phyloP scores from a whole-genome alignment of 768 basidiomycete species.

The Termitomyces sp. region DNA sequence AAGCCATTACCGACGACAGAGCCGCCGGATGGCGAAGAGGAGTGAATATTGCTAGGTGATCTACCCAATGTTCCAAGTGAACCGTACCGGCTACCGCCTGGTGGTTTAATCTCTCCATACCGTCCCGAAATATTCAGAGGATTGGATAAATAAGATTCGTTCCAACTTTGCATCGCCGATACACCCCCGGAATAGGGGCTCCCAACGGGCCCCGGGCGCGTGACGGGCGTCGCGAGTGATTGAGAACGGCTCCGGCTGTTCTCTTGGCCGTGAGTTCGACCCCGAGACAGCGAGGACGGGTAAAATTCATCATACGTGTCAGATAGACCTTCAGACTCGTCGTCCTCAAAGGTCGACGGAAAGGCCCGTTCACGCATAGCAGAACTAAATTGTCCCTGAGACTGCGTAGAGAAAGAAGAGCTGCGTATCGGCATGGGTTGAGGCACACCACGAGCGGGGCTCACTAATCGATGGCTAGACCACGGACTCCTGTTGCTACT shows the following conservation, averaged over 20 bases:
- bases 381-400: conserved; percentile 52
- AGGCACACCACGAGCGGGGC: conserved; percentile 31
- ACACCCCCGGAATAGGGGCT: conserved; percentile 36
- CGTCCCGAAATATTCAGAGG: conserved; percentile 53
- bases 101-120: conserved; percentile 60
- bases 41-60: conserved; percentile 48
- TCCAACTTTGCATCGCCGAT: conserved; percentile 53
- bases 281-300: conserved; percentile 41
- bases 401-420: conserved; percentile 59
- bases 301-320: conserved; percentile 60
- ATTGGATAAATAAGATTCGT: conserved; percentile 51
- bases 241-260: conserved; percentile 72
- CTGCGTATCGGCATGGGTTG: conserved; percentile 59
- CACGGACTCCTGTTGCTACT: conserved; percentile 37
- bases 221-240: conserved; percentile 57
- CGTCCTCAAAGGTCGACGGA: conserved; percentile 77
- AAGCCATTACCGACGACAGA: conserved; percentile 39
- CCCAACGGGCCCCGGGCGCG: conserved; percentile 47
- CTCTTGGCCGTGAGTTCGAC: conserved; percentile 58
- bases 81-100: conserved; percentile 58
- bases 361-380: conserved; percentile 65
- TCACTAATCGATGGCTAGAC: conserved; percentile 41
- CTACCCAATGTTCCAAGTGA: conserved; percentile 50
- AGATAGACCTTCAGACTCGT: conserved; percentile 61
- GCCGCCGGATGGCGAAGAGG: conserved; percentile 40